Base-by-base conservation (phyloP, 495 filamentous ascomycete genomes). In the Amniculicola lignicola region DNA sequence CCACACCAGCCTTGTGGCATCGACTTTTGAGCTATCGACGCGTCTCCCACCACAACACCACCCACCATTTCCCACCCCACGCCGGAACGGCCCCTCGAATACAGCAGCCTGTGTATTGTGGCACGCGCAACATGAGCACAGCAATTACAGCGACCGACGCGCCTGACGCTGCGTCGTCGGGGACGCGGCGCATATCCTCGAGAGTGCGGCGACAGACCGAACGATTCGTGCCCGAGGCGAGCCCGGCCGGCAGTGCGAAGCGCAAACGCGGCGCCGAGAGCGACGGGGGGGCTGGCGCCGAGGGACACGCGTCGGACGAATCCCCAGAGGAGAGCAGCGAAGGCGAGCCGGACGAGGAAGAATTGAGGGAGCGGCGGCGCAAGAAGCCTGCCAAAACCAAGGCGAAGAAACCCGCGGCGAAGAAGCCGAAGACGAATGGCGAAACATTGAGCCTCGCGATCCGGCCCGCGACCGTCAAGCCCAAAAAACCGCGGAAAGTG, bases 141-240 rank as follows among this genome's bases (percentile, higher is more conserved):
- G 38, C 57, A 10, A 81, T 85, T 63, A 75, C 77, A 48, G 77
- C 79, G 61, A 77, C 82, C 39, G 61, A 61, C 63, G 76, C 75
- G 62, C 76, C 80, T 59, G 76, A 81, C 69, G 77, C 71, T 49
- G 72, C 70, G 42, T 70, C 74, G 33, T 77, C 72, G 66, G 68
- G 69, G 62, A 66, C 68, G 43, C 75, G 85, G 67, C 82, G 90
- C 68, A 87, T 87, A 65, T 95, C 90, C 41, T 87, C 87, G 74
- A 63, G 65, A 51, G 65, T 67, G 51, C 47, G 57, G 27, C 63
- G 56, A 41, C 66, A 60, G 40, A 64, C 65, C 1, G 55, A 62
- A 16, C 25, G 43, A 27, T 61, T 63, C 37, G 56, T 54, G 16
- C 43, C 55, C 19, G 53, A 50, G 4, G 54, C 55, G n/a, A 67